phyloP scores from a whole-genome alignment of 108 stramenopile species.

The Epithemia pelagica region DNA sequence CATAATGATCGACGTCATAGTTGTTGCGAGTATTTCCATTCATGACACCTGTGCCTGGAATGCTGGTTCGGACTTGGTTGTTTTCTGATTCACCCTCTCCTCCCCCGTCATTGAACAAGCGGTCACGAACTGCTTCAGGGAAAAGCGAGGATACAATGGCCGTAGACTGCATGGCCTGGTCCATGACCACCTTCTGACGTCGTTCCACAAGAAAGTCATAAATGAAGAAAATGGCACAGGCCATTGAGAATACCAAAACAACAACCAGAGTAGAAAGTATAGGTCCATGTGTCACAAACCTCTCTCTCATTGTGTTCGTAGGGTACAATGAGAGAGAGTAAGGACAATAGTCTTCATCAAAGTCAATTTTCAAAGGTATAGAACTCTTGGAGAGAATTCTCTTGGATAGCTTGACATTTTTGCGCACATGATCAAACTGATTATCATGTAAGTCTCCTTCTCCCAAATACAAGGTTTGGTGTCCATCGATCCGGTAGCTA shows the following conservation, averaged over 20 bases:
- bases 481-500: slow-evolving; percentile 37
- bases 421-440: slow-evolving; percentile 16
- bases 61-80: neutral
- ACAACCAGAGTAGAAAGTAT: slow-evolving; percentile 12
- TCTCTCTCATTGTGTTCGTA: neutral
- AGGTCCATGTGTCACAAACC: slow-evolving; percentile 12
- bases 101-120: slow-evolving; percentile 17
- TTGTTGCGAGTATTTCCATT: neutral
- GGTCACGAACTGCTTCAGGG: slow-evolving; percentile 38
- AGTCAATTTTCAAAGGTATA: neutral
- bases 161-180: slow-evolving; percentile 23
- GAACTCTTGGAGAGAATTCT: neutral
- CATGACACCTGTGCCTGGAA: neutral
- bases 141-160: slow-evolving; percentile 47
- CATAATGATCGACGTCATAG: neutral
- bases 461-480: slow-evolving; percentile 31
- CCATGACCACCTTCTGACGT: slow-evolving; percentile 34
- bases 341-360: slow-evolving; percentile 14
- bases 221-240: slow-evolving; percentile 30
- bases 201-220: slow-evolving; percentile 50
- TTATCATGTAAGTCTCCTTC: slow-evolving; percentile 46
- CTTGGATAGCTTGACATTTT: neutral
- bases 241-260: slow-evolving; percentile 35
- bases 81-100: neutral
- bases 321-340: slow-evolving; percentile 18